Percentiles rank a stretch among this genome's conserved stretches.
Conservation (phyloP, 805 yeast genomes). For the Zygosaccharomyces siamensis region DNA sequence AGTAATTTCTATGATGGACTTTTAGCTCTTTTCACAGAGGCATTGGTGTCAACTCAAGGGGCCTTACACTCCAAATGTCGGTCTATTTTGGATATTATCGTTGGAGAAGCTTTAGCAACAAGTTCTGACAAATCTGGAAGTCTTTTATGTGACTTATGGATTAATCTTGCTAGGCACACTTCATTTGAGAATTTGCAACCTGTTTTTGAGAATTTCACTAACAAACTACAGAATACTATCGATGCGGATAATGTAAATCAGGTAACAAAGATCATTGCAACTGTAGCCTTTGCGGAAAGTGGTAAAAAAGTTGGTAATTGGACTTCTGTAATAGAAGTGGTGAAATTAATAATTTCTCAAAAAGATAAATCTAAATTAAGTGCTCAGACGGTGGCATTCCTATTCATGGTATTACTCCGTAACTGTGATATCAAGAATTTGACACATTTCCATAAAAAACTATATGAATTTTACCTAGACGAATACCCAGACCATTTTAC, state of each 20-base stretch:
- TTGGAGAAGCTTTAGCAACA: slow-evolving; percentile 31
- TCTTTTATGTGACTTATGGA: slow-evolving; percentile 54
- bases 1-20: slow-evolving; percentile 54
- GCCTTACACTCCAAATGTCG: slow-evolving; percentile 70
- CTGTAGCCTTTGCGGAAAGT: slow-evolving; percentile 61
- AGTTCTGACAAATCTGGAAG: slow-evolving; percentile 6
- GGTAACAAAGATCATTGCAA: slow-evolving; percentile 40
- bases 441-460: slow-evolving; percentile 42
- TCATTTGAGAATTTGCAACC: slow-evolving; percentile 43
- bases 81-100: slow-evolving; percentile 43
- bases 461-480: slow-evolving; percentile 40
- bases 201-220: slow-evolving; percentile 39
- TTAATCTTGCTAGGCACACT: slow-evolving; percentile 52
- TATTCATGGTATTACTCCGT: slow-evolving; percentile 49
- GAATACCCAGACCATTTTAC: slow-evolving; percentile 44
- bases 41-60: slow-evolving; percentile 66
- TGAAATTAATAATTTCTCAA: slow-evolving; percentile 13
- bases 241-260: slow-evolving; percentile 26
- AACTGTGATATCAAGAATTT: slow-evolving; percentile 48
- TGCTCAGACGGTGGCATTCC: slow-evolving; percentile 38
- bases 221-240: slow-evolving; percentile 17
- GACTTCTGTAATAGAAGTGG: slow-evolving; percentile 29
- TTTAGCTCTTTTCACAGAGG: slow-evolving; percentile 59
- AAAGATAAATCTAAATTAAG: slow-evolving; percentile 7
- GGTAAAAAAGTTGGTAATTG: slow-evolving; percentile 60